Conservation (phyloP, 768 basidiomycete species). For the Tricholoma matsutake region DNA sequence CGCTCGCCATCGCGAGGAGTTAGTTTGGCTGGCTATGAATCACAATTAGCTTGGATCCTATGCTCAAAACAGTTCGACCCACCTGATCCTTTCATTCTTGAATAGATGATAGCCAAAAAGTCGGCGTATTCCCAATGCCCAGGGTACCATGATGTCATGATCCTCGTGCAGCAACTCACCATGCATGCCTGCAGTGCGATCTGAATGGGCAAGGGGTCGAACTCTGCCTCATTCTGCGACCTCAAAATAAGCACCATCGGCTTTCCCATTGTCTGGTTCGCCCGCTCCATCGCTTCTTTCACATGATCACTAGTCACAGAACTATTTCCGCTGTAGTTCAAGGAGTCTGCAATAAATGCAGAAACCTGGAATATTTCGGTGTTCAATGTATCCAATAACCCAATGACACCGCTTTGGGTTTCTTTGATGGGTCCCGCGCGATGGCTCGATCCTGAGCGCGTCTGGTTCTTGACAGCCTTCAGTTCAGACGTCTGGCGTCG, state of each 20-base stretch:
- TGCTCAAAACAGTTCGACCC: slow-evolving; percentile 7
- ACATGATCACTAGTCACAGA: slow-evolving; percentile 6
- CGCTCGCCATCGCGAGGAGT: slow-evolving; percentile 24
- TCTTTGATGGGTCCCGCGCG: neutral
- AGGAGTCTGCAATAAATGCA: slow-evolving; percentile 37
- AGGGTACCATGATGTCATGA: slow-evolving; percentile 42
- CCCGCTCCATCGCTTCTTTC: slow-evolving; percentile 16
- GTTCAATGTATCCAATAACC: slow-evolving; percentile 31
- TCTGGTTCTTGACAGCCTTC: slow-evolving; percentile 14
- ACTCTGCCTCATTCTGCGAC: slow-evolving; percentile 19
- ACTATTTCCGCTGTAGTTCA: slow-evolving; percentile 24
- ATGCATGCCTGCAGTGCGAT: slow-evolving; percentile 40
- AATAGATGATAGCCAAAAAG: slow-evolving; percentile 35
- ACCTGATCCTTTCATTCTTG: slow-evolving; percentile 37
- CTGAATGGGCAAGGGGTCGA: slow-evolving; percentile 34
- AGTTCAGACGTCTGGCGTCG: slow-evolving; percentile 31
- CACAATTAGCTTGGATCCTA: neutral
- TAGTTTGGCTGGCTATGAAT: slow-evolving; percentile 11
- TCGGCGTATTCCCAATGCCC: slow-evolving; percentile 40
- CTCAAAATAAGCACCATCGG: slow-evolving; percentile 29
- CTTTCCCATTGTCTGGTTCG: slow-evolving; percentile 31
- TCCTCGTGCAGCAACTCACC: slow-evolving; percentile 34
- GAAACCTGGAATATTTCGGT: slow-evolving; percentile 39
- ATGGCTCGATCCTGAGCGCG: neutral
- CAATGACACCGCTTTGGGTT: slow-evolving; percentile 11